Evolutionary conservation across 2,329 filamentous ascomycete species (phyloP).

Genomic region (Nannizziopsis barbatae): DNA sequence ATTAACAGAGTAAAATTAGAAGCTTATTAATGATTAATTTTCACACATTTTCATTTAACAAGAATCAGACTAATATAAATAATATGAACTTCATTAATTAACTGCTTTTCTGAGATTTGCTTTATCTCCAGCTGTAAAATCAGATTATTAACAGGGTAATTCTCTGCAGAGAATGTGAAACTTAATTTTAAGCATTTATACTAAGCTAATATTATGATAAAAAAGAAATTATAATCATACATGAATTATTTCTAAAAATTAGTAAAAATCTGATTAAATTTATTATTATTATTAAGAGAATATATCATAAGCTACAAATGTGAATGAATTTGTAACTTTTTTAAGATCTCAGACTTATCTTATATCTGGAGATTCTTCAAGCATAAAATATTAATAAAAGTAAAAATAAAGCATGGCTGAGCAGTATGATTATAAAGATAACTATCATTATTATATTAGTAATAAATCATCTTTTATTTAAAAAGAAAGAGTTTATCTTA

Average conservation of each 20-base stretch:
- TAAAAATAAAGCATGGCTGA: too few species aligned
- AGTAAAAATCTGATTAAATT: background rate
- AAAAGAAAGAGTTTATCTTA: too few species aligned
- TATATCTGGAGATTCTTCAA: too few species aligned
- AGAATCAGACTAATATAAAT: constrained; percentile 70
- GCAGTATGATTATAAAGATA: too few species aligned
- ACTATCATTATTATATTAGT: too few species aligned
- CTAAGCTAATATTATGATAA: constrained; percentile 1
- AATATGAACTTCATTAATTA: constrained; percentile 58
- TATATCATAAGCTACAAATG: constrained; percentile 1
- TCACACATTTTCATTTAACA: constrained; percentile 37
- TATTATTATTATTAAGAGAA: constrained; percentile 7
- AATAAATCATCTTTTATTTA: too few species aligned
- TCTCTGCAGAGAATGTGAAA: background rate
- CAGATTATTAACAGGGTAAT: constrained; percentile 2
- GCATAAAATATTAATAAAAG: too few species aligned
- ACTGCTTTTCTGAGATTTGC: constrained; percentile 63
- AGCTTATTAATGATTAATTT: too few species aligned
- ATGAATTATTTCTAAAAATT: constrained; percentile 1
- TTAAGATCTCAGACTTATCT: too few species aligned
- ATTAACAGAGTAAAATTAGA: constrained; percentile 43
- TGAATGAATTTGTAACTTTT: background rate
- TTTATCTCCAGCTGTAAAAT: constrained; percentile 49
- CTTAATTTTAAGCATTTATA: background rate
- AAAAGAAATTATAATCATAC: constrained; percentile 1